These are phyloP conservation scores for Naganishia albida DNA, from an alignment of 1,284 basidiomycete genomes.

Conservation along the genomic window DNA sequence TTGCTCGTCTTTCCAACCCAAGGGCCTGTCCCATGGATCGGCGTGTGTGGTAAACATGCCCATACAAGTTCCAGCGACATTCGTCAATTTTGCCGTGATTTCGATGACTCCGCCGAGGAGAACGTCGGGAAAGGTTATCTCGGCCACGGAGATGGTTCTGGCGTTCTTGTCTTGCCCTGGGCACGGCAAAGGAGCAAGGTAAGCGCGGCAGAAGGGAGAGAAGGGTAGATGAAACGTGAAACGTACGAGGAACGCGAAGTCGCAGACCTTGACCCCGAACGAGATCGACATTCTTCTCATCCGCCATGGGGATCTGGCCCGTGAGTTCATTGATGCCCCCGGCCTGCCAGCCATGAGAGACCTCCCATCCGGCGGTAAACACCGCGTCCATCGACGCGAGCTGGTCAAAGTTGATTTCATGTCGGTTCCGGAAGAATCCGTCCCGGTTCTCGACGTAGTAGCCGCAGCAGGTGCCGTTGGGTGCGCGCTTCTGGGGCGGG, in stretches of 20 bases:
- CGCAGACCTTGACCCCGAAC: conserved; percentile 10
- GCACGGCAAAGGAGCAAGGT: background rate
- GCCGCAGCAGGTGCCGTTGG: conserved; percentile 10
- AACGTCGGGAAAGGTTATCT: conserved; percentile 1
- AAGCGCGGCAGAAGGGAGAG: background rate
- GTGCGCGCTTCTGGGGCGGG: background rate
- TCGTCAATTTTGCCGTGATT: conserved; percentile 1
- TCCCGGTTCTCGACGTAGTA: conserved; percentile 16
- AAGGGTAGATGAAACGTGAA: background rate
- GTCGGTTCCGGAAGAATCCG: conserved; percentile 6
- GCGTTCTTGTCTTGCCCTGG: conserved; percentile 14
- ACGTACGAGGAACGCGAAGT: conserved; percentile 13
- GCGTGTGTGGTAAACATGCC: conserved; percentile 16
- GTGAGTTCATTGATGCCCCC: background rate
- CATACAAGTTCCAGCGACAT: background rate
- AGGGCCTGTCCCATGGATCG: background rate
- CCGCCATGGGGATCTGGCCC: conserved; percentile 4
- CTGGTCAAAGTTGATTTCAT: conserved; percentile 9
- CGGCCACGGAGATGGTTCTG: conserved; percentile 11
- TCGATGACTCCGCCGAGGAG: conserved; percentile 16
- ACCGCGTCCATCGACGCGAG: conserved; percentile 8
- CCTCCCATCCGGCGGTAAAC: conserved; percentile 4
- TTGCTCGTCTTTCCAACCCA: conserved; percentile 18
- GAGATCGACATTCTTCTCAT: conserved; percentile 11
- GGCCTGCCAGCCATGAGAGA: conserved; percentile 17